Evolutionary conservation across 345 rosid genomes (phyloP), one percentile per base, ranked within the genome.

Genomic region (Alliaria petiolata): DNA sequence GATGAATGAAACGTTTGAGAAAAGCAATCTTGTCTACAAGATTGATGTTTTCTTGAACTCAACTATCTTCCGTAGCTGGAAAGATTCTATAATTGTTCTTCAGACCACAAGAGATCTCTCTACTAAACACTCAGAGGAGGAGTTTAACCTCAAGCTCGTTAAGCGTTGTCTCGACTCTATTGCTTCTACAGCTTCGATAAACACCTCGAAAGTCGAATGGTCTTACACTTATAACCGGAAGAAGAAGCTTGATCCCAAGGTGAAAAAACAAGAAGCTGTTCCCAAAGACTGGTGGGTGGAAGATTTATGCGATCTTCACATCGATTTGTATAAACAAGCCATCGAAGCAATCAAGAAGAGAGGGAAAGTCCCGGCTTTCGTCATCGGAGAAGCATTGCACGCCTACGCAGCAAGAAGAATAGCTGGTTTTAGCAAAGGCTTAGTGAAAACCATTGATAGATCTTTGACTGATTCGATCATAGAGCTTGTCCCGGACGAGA

Each of bases 281-380:
- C 85, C 87, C 50, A 80, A 60, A 69, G 85, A 84, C 56, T 81
- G 87, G 87, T 84, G 85, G 85, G 83, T 84, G 5, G 84, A 84
- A 72, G 87, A 84, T 76, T 81, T 84, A 46, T 81, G 87, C 16
- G 85, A 78, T 51, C 81, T 84, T 58, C 80, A 75, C 6, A 72
- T 84, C 5, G 83, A 81, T 52, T 58, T 81, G 67, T 84, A 78
- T 70, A 78, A 75, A 67, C 68, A 81, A 72, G 79, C 61, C 26
- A 84, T 84, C 0, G n/a, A 79, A 40, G 68, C 76, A 28, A 81
- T 84, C 55, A 75, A 77, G 72, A 56, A 51, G 7, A 67, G 69
- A 75, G 81, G 78, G 11, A 72, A 67, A 45, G 54, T 78, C 17
- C 45, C 76, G 0, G 9, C 25, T 57, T 67, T 54, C 40, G 72